Evolutionary conservation across 2,329 filamentous ascomycete species (phyloP).

Genomic region (Exophiala xenobiotica): DNA sequence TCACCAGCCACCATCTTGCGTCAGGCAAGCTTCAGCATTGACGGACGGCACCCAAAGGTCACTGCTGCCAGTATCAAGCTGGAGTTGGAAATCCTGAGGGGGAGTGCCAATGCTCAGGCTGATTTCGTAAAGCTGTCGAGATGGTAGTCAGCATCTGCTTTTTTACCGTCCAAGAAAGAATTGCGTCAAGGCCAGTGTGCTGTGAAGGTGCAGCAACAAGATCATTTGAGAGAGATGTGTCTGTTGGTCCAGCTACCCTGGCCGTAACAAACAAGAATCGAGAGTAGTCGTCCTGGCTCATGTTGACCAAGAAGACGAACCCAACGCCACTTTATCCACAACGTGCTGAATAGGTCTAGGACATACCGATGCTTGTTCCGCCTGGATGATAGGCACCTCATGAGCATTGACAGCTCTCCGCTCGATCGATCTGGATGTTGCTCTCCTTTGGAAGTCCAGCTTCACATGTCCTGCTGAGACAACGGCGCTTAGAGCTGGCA

Average conservation of each 20-base stretch:
- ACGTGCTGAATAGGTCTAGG: no score
- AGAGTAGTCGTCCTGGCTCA: no score
- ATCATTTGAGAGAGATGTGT: neutral
- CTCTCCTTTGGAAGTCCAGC: neutral
- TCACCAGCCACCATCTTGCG: neutral
- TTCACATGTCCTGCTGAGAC: neutral
- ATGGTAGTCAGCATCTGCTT: neutral
- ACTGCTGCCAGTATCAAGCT: constrained; percentile 16
- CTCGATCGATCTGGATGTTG: neutral
- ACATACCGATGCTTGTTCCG: no score
- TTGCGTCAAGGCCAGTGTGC: no score
- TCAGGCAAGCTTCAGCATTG: neutral
- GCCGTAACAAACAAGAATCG: no score
- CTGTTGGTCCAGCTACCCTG: neutral
- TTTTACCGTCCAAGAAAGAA: neutral
- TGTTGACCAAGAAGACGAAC: no score
- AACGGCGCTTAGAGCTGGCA: neutral
- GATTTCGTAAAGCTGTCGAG: neutral
- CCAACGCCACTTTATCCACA: no score
- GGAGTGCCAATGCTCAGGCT: constrained; percentile 12
- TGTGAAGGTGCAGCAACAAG: no score
- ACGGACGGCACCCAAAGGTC: constrained; percentile 9
- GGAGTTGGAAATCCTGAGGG: constrained; percentile 8
- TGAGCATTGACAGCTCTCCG: neutral
- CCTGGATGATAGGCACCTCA: no score